Evolutionary conservation across 1,284 basidiomycete genomes (phyloP).

Genomic region (Heterobasidion parviporum): DNA sequence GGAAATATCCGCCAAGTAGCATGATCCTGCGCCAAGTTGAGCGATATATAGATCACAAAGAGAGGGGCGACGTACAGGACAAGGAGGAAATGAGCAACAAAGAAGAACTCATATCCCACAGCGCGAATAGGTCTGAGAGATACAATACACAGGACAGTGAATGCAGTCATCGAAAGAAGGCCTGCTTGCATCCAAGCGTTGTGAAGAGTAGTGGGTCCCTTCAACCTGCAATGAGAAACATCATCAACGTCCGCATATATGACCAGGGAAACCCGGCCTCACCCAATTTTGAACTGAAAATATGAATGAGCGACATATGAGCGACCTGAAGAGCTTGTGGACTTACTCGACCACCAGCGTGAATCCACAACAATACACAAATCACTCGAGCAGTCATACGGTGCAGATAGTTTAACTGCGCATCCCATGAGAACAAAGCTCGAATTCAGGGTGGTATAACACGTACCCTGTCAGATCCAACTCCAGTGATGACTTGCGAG

Average conservation of each 20-base stretch:
- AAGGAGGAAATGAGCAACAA: conserved; percentile 16
- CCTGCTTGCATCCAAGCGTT: conserved; percentile 5
- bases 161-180: conserved; percentile 10
- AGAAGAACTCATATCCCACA: conserved; percentile 18
- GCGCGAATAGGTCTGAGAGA: conserved; percentile 16
- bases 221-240: neutral
- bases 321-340: neutral
- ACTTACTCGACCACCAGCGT: conserved; percentile 35
- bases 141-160: conserved; percentile 15
- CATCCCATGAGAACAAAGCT: neutral
- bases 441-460: neutral
- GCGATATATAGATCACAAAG: neutral
- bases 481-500: conserved; percentile 42
- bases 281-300: conserved; percentile 3
- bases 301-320: neutral
- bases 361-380: conserved; percentile 42
- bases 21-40: conserved; percentile 11
- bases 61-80: conserved; percentile 14
- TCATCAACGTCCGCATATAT: neutral
- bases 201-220: neutral
- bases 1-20: conserved; percentile 21
- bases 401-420: conserved; percentile 43
- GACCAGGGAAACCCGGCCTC: neutral
- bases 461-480: conserved; percentile 48
- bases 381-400: conserved; percentile 42